Evolutionary conservation across 371 early-diverging fungal species (phyloP), one percentile per base, ranked within the genome.

Genomic region (Mortierella sp.): DNA sequence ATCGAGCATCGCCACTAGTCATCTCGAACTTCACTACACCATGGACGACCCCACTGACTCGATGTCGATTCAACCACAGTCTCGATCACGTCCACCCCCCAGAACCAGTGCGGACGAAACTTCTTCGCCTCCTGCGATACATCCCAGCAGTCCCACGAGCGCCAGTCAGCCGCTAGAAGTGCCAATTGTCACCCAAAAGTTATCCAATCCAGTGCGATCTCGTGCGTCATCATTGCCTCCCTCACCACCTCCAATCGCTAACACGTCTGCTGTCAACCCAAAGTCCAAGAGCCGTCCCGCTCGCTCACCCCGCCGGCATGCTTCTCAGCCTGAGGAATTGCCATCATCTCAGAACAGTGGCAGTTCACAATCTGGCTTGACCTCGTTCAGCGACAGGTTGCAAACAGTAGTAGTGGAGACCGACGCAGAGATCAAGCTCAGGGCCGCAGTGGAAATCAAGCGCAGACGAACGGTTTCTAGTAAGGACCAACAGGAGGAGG

Each of bases 341-440:
- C 60, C 60, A 32, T 60, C 60, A 11, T 60, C 60, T 16, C 60
- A 60, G 60, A 60, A 60, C 4, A 60, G 60, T 14, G 60, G 60
- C 18, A 32, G 32, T 60, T 60, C 60, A 4, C 60, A 32, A 4
- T 27, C 60, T 60, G 60, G 60, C 5, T 60, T n/a, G 16, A 60
- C 32, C 35, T 41, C 48, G 5, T 60, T 32, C 16, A 32, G 32
- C 35, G 32, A 32, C 4, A 60, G 35, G 18, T 32, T 60, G 60
- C 32, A n/a, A 60, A 27, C 60, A 32, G n/a, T 27, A 27, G 58
- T 2, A 10, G 58, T 8, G 3, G 58, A 58, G 29, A 27, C 27
- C 58, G 27, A 58, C 1, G 58, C 58, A n/a, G 58, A 58, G 11
- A 46, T 46, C 48, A 46, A 46, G 48, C 35, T 60, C 18, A 60